Evolutionary conservation across 2,329 filamentous ascomycete species (phyloP).

Genomic region (Thermothelomyces thermophilus): DNA sequence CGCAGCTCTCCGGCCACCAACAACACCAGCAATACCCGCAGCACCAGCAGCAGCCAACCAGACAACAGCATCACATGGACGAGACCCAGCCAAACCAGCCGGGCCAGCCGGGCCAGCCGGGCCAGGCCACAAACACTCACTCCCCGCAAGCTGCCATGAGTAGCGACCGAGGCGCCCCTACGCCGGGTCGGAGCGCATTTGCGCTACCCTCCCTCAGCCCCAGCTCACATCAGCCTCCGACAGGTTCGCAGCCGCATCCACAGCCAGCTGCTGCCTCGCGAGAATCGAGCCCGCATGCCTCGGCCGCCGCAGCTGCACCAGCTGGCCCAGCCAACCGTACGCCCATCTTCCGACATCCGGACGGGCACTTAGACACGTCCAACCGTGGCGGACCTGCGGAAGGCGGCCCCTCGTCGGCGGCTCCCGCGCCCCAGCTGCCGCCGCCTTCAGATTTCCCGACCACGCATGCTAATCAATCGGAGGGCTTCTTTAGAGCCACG

Average conservation of each 20-base stretch:
- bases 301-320: too few species aligned
- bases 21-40: not conserved
- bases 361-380: not conserved
- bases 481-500: not conserved
- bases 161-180: not conserved
- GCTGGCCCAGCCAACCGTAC: not conserved
- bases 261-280: conserved; percentile 3
- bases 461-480: not conserved
- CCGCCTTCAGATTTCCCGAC: not conserved
- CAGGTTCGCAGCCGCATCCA: not conserved
- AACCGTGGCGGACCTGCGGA: not conserved
- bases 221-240: not conserved
- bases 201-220: conserved; percentile 17
- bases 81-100: not conserved
- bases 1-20: not conserved
- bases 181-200: not conserved
- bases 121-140: not conserved
- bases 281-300: conserved; percentile 11
- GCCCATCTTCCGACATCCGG: not conserved
- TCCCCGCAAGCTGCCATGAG: conserved; percentile 6
- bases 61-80: not conserved
- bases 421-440: not conserved
- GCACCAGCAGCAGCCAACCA: not conserved
- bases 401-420: not conserved
- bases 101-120: not conserved